phyloP scores from a whole-genome alignment of 257 asterid species.

The Mitragyna speciosa region DNA sequence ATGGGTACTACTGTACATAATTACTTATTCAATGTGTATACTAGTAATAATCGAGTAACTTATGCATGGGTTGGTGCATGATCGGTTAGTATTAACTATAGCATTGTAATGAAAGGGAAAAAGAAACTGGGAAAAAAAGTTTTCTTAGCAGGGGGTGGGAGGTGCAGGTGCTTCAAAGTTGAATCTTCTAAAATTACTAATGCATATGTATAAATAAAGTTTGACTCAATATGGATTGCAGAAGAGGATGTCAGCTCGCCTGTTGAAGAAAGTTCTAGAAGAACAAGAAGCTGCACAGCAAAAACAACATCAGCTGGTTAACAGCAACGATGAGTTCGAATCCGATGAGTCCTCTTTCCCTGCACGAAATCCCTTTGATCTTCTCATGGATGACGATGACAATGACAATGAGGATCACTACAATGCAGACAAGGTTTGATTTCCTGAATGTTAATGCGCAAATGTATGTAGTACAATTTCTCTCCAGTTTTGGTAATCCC shows the following conservation, averaged over 20 bases:
- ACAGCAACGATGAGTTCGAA: conserved; percentile 48
- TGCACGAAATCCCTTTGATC: conserved; percentile 52
- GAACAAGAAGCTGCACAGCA: conserved; percentile 55
- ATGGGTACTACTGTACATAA: no score
- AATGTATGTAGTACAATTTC: background rate
- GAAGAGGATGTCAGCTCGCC: conserved; percentile 58
- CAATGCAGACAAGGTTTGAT: conserved; percentile 42
- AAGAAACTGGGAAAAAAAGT: no score
- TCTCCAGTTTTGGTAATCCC: background rate
- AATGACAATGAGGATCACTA: conserved; percentile 30
- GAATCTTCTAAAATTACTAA: background rate
- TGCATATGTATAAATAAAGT: background rate
- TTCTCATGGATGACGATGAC: conserved; percentile 46
- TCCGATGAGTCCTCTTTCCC: conserved; percentile 44
- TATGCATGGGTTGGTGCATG: no score
- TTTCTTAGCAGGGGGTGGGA: no score
- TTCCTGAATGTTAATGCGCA: background rate
- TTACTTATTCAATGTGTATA: no score
- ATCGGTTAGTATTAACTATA: no score
- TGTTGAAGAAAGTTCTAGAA: conserved; percentile 60
- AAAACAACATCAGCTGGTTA: conserved; percentile 26
- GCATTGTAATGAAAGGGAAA: no score
- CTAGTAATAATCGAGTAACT: no score
- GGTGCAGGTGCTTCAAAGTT: no score
- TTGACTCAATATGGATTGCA: background rate